Evolutionary conservation across 768 basidiomycete species (phyloP), one percentile per base, ranked within the genome.

Genomic region (Leccinum uliginosum): DNA sequence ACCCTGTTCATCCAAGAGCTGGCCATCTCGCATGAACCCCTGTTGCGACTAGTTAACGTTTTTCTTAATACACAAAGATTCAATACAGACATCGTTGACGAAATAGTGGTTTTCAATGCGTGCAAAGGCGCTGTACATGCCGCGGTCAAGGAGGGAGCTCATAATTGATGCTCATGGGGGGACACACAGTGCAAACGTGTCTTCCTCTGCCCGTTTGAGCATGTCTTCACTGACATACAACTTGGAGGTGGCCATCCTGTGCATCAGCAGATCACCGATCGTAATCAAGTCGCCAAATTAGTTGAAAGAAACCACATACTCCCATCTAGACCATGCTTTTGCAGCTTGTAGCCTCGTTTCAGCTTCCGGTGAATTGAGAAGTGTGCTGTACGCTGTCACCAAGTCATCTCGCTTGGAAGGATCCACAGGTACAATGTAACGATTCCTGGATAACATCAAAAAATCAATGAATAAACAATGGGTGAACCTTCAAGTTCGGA

Each of bases 91-190:
- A 53, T 83, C 80, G 64, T 94, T 91, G 51, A 94, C 75, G 65
- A 95, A 95, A 71, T 89, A 96, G 65, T 95, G 92, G 65, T 93
- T 93, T 74, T 93, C 93, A 47, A 95, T 93, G 35, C 85, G 76
- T 19, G 92, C 89, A 70, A 93, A 94, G 0, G 92, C 87, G 55
- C 91, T 93, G 52, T 26, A 19, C 15, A 44, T 38, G 47, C 30
- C 34, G 53, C n/a, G 9, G 29, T 59, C 38, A 58, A 55, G 12
- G 52, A 46, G 40, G 24, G 23, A 49, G 56, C 60, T 24, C 51
- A 56, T 45, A 45, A 51, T 1, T 27, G n/a, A 32, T 53, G 50
- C 53, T 27, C 38, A 51, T 49, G 55, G 57, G 43, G 27, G 24
- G 19, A 74, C 80, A 45, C 65, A 91, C 91, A 84, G 84, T 24